These are phyloP conservation scores for Citeromyces matritensis DNA, from an alignment of 805 yeast species.

Conservation along the genomic window DNA sequence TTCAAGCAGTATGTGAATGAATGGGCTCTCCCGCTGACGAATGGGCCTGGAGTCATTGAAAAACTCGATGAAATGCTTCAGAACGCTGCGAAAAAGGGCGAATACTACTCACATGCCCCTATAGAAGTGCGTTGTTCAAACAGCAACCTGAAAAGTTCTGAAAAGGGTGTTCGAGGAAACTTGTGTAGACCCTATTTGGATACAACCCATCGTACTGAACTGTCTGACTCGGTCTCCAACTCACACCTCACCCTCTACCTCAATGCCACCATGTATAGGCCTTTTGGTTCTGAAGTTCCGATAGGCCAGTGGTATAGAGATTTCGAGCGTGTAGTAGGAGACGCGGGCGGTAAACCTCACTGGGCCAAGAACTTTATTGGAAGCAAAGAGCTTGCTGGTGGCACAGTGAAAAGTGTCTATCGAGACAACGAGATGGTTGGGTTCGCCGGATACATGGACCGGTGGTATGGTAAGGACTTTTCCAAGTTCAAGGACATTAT, in stretches of 20 bases:
- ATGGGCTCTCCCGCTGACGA: conserved; percentile 85
- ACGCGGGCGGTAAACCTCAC: conserved; percentile 87
- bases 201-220: conserved; percentile 41
- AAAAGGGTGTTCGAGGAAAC: conserved; percentile 76
- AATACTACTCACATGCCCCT: conserved; percentile 86
- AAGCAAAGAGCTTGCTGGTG: conserved; percentile 13
- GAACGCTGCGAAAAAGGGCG: conserved; percentile 41
- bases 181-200: conserved; percentile 70
- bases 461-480: conserved; percentile 73
- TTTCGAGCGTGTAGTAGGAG: conserved; percentile 68
- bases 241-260: conserved; percentile 73
- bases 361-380: conserved; percentile 97
- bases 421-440: conserved; percentile 70
- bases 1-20: conserved; percentile 91
- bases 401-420: conserved; percentile 15
- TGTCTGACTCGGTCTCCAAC: conserved; percentile 42
- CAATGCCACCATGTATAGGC: conserved; percentile 93
- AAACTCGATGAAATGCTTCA: conserved; percentile 48
- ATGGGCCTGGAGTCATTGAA: conserved; percentile 58
- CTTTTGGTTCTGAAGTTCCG: conserved; percentile 65
- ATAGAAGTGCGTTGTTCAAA: conserved; percentile 90
- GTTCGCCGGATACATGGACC: conserved; percentile 46
- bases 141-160: conserved; percentile 35
- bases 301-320: conserved; percentile 66
- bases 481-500: conserved; percentile 47